A percentile compares a stretch with the other conserved stretches of the same genome.
phyloP scores from a whole-genome alignment of 495 filamentous ascomycete species.

The Aspergillus asperescens region DNA sequence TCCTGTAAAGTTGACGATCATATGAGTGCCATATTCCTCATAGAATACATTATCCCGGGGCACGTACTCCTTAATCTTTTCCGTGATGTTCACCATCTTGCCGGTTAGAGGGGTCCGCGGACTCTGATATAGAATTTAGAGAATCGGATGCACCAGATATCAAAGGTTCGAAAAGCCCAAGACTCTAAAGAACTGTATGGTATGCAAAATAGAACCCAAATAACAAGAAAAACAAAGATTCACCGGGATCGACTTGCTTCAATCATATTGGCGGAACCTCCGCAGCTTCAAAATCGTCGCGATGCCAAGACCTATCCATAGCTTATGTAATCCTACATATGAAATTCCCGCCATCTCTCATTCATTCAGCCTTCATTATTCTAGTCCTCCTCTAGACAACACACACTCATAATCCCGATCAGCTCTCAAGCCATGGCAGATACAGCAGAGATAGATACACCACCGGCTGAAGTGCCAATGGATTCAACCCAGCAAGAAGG shows the following conservation, averaged over 20 bases:
- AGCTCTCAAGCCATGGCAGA: conserved; percentile 30
- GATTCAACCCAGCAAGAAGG: conserved; percentile 2
- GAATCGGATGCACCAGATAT: neutral
- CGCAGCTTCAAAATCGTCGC: conserved; percentile 19
- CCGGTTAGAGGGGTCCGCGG: conserved; percentile 33
- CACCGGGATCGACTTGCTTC: neutral
- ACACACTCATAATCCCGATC: neutral
- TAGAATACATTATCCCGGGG: neutral
- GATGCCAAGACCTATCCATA: conserved; percentile 21
- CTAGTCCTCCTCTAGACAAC: neutral
- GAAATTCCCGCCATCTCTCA: neutral
- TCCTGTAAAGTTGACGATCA: conserved; percentile 51
- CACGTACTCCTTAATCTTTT: conserved; percentile 96
- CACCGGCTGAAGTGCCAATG: conserved; percentile 3
- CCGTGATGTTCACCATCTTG: conserved; percentile 99
- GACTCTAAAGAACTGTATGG: neutral
- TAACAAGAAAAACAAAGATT: neutral
- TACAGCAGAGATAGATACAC: conserved; percentile 20
- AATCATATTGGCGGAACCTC: conserved; percentile 3
- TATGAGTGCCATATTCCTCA: conserved; percentile 10
- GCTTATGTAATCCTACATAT: conserved; percentile 24
- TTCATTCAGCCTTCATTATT: conserved; percentile 1
- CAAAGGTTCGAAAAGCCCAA: neutral
- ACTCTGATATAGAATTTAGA: conserved; percentile 16
- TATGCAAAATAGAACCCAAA: neutral